Conservation (phyloP, 176 grass and related monocot genomes). For the Dendrocalamus sinicus region DNA sequence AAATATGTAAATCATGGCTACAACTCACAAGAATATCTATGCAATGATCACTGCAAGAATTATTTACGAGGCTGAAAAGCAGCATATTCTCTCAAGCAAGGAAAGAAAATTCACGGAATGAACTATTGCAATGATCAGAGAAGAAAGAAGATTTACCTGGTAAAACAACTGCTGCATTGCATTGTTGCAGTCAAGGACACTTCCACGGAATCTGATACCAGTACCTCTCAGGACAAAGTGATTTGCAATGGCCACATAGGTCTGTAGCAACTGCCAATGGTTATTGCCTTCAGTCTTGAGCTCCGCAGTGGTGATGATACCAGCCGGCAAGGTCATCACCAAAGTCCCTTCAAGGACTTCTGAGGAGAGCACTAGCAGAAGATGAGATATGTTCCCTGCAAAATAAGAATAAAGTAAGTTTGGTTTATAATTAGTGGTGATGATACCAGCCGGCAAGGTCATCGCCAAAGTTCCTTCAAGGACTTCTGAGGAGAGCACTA, state of each 20-base stretch:
- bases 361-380: slow-evolving; percentile 64
- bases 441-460: too few relatives aligned
- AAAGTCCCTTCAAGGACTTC: slow-evolving; percentile 74
- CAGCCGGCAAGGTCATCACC: slow-evolving; percentile 48
- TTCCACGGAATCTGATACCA: slow-evolving; percentile 64
- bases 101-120: background rate
- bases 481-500: too few relatives aligned
- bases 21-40: background rate
- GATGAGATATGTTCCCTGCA: slow-evolving; percentile 70
- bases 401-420: background rate
- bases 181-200: slow-evolving; percentile 64
- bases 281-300: slow-evolving; percentile 52
- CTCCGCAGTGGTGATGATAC: slow-evolving; percentile 44
- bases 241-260: slow-evolving; percentile 65
- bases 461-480: too few relatives aligned
- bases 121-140: background rate
- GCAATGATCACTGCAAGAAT: background rate
- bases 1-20: background rate
- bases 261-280: slow-evolving; percentile 66
- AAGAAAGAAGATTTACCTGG: slow-evolving; percentile 51
- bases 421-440: background rate
- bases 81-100: background rate
- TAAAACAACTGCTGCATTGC: slow-evolving; percentile 66
- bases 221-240: slow-evolving; percentile 64
- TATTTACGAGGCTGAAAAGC: background rate